Evolutionary conservation across 768 basidiomycete genomes (phyloP).

Genomic region (Serendipita sp.): DNA sequence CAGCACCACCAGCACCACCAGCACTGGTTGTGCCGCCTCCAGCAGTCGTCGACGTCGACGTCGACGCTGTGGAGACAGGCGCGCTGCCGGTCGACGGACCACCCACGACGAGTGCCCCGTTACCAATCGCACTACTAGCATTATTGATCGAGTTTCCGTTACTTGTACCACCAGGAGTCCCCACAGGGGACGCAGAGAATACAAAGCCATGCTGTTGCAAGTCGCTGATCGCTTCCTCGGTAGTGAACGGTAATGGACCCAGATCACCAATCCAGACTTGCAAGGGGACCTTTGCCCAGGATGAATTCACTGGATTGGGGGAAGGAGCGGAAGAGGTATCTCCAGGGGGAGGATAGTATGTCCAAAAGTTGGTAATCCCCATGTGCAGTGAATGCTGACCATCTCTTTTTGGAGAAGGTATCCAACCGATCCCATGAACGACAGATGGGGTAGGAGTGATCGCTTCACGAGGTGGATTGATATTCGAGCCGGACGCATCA

Average conservation of each 20-base stretch:
- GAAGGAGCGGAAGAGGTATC: neutral
- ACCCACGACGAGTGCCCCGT: conserved; percentile 1
- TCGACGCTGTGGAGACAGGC: neutral
- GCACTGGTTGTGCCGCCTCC: conserved; percentile 7
- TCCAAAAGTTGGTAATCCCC: conserved; percentile 80
- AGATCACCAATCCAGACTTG: conserved; percentile 83
- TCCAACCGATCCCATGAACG: conserved; percentile 52
- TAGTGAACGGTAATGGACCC: conserved; percentile 44
- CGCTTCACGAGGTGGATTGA: conserved; percentile 55
- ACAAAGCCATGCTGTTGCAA: conserved; percentile 35
- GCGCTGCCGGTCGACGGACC: conserved; percentile 4
- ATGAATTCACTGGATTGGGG: neutral
- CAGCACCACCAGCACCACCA: conserved; percentile 6
- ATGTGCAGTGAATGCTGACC: conserved; percentile 56
- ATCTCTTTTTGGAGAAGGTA: conserved; percentile 56
- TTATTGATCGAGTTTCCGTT: conserved; percentile 20
- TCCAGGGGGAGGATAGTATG: conserved; percentile 37
- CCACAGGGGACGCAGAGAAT: conserved; percentile 57
- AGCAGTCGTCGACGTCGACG: conserved; percentile 10
- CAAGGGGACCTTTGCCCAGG: conserved; percentile 43
- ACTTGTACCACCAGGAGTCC: conserved; percentile 48
- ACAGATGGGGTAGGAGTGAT: conserved; percentile 69
- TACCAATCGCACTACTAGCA: conserved; percentile 8
- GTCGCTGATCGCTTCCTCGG: neutral
- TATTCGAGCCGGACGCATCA: conserved; percentile 71